Base-by-base conservation (phyloP, 805 yeast species). In the Blastobotrys terrestris region DNA sequence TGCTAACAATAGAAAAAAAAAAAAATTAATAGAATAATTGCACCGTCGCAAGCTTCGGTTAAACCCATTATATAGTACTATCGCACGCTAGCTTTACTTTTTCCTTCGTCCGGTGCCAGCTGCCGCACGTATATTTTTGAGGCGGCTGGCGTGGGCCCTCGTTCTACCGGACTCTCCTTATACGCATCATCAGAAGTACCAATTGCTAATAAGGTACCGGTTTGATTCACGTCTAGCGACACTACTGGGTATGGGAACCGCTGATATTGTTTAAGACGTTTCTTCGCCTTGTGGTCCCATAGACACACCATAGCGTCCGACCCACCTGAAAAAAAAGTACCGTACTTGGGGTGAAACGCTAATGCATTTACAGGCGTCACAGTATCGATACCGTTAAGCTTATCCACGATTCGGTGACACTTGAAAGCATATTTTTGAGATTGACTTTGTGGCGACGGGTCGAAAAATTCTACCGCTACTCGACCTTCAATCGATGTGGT, bases 401-500 rank as follows among this genome's bases (percentile, higher is more conserved):
- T 58, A 20, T 57, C 45, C 19, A 35, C 49, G 5, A 55, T 55
- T 31, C 95, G 69, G 66, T 89, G 97, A 55, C 95, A 84, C 61
- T 88, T 81, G 73, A 89, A 89, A 0, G 96, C 92, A 65, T 83
- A 90, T 52, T 80, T 77, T 53, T 72, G 68, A 1, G 66, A 58
- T 49, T 70, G 77, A 2, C 63, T 62, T 44, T 69, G 68, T 1
- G 75, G 72, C 2, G 75, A 66, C 2, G 79, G 76, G 51, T 81
- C 79, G 51, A 83, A 78, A 60, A 75, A 83, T 56, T 87, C 92
- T 22, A 88, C 78, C 0, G 90, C 82, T 1, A 85, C 89, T 26
- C 95, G 72, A 0, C 96, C 96, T 60, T 87, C 95, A n/a, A 88
- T 74, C 1, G 92, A 83, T 22, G 88, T 73, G 31, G 83, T 75